phyloP scores from a whole-genome alignment of 768 basidiomycete species.

The Mycena capillaripes region DNA sequence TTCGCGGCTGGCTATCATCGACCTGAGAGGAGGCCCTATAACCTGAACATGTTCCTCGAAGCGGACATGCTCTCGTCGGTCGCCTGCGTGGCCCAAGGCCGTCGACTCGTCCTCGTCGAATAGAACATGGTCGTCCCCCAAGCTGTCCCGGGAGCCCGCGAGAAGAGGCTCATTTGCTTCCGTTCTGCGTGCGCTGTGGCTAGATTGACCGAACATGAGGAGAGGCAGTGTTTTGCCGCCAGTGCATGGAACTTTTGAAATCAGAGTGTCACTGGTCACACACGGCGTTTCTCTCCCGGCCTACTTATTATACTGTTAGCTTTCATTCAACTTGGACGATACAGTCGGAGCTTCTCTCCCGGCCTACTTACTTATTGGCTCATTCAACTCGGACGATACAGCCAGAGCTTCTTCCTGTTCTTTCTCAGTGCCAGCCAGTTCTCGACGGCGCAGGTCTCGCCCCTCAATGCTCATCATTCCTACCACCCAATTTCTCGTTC shows the following conservation, averaged over 20 bases:
- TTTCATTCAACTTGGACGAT: too few species aligned
- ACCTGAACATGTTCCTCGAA: constrained; percentile 80
- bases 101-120: constrained; percentile 58
- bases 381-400: too few species aligned
- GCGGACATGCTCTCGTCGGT: constrained; percentile 65
- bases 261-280: too few species aligned
- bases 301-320: too few species aligned
- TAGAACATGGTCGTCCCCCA: constrained; percentile 53
- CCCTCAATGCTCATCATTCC: constrained; percentile 7
- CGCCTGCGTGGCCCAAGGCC: constrained; percentile 47
- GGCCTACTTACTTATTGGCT: too few species aligned
- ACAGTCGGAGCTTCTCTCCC: too few species aligned
- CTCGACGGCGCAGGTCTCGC: constrained; percentile 16
- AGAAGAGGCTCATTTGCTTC: constrained; percentile 76
- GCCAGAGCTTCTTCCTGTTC: too few species aligned
- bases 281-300: too few species aligned
- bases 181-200: constrained; percentile 14
- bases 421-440: not conserved
- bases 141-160: constrained; percentile 55
- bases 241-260: too few species aligned
- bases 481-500: constrained; percentile 2
- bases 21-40: constrained; percentile 77
- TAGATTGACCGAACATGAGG: constrained; percentile 36
- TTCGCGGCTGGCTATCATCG: constrained; percentile 84
- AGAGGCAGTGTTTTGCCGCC: too few species aligned